Evolutionary conservation across 31 red algal genomes (phyloP), one percentile per base, ranked within the genome.

Genomic region (Odonthalia washingtoniensis): DNA sequence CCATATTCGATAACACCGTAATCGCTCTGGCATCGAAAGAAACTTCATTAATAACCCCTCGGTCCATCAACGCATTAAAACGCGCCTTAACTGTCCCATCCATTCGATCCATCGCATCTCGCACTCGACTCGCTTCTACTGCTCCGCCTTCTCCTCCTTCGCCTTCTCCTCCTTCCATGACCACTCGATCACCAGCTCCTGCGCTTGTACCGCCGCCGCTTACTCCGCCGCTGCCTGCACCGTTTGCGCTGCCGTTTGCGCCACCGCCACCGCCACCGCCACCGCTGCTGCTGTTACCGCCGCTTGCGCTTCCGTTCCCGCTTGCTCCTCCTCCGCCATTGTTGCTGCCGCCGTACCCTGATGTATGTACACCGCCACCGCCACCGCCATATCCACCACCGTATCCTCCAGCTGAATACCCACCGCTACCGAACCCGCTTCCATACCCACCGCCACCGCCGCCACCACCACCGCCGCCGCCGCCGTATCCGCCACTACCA

Each of bases 11-110:
- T 72, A 97, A 83, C 27, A 90, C 91, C 24, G 80, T 77, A 30
- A 93, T 90, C 1, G 91, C 95, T 31, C 90, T 78, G 16, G 75
- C 86, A 76, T 97, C 95, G 46, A 97, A 91, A n/a, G 81, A 78
- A 3, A 82, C 81, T 77, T 89, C 75, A 41, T 64, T 67, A 74
- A 91, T 85, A 28, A 87, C 53, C 27, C 89, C 81, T 73, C 80
- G 83, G 35, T 95, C 80, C 30, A 70, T 80, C 89, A 90, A 85
- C 65, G 65, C 63, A 78, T 92, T 81, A 69, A 92, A 92, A 26
- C 89, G 89, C 5, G 85, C 82, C 63, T 81, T 61, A 24, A 92
- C 89, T 31, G 81, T 45, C 1, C 62, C 65, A 60, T 92, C 89
- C 81, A 92, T 92, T 31, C 38, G 64, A 27, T 85, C 75, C 30